A percentile compares a stretch with the other conserved stretches of the same genome.
These are phyloP conservation scores for Starmera dryadoides DNA, from an alignment of 805 yeast species.

Conservation along the genomic window DNA sequence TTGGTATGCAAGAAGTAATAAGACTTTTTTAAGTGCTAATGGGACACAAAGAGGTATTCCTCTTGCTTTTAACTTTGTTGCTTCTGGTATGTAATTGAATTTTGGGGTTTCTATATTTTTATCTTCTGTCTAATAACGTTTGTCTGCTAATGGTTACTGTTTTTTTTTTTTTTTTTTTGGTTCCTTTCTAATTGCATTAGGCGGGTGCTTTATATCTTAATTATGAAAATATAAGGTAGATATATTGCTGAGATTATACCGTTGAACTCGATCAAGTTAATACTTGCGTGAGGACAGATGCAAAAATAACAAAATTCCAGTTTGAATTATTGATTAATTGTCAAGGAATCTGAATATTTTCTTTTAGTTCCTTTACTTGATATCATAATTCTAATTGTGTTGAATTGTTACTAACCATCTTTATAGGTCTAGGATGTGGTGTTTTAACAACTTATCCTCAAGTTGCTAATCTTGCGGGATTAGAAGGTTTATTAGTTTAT, in stretches of 20 bases:
- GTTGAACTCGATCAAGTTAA: conserved; percentile 77
- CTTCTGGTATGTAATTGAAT: conserved; percentile 54
- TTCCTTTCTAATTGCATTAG: conserved; percentile 28
- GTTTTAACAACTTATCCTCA: conserved; percentile 79
- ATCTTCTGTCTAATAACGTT: neutral
- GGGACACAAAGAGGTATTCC: conserved; percentile 78
- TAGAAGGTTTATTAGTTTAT: conserved; percentile 82
- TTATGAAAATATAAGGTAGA: neutral
- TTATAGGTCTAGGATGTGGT: conserved; percentile 66
- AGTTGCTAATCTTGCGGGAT: conserved; percentile 78
- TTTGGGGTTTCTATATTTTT: conserved; percentile 24
- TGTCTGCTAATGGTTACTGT: no score
- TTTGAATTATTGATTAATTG: neutral
- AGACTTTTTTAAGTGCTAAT: conserved; percentile 66
- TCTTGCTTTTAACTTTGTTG: conserved; percentile 80
- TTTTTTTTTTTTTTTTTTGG: neutral
- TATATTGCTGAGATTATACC: conserved; percentile 67
- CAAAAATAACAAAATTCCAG: neutral
- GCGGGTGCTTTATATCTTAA: conserved; percentile 28
- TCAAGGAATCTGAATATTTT: neutral
- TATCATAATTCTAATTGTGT: no score
- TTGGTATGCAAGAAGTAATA: conserved; percentile 41
- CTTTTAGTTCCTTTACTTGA: no score
- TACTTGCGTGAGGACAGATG: conserved; percentile 68
- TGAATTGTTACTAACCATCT: conserved; percentile 11